Base-by-base conservation (phyloP, 768 basidiomycete genomes). In the Macrolepiota fuliginosa region DNA sequence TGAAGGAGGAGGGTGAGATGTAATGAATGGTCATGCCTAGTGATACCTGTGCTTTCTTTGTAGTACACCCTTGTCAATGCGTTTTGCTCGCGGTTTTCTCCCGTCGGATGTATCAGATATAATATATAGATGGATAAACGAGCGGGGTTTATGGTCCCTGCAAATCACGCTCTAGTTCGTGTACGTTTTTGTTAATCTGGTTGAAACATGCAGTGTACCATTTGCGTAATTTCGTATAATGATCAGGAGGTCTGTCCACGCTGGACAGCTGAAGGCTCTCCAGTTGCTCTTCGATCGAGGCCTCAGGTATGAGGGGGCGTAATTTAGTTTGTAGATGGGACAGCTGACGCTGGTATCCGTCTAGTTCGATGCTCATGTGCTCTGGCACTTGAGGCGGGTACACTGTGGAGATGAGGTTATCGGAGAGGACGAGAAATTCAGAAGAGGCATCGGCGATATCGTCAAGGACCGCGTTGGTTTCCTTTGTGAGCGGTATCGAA, bases 161-260 rank as follows among this genome's bases (percentile, higher is more conserved):
- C 36, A 42, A 61, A 37, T 45, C 57, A 60, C 13, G 49, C 55
- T 59, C 61, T 58, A 79, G 58, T 51, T 64, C 71, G 47, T 71
- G 62, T 58, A 70, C 72, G 24, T 77, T 71, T 65, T 81, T 83
- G 63, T 76, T 70, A 66, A 90, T 80, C 68, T 91, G 88, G 54
- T 78, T 75, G 65, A 90, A 83, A 69, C 89, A 91, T 11, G 79
- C 78, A 51, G 79, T 77, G 67, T 88, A 88, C 88, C 90, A 90
- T 67, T 79, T 84, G 58, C 71, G 72, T 17, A 75, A 70, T 29
- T 81, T 77, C 58, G 71, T 76, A 56, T 45, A 46, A 27, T 50
- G 36, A 37, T 66, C 70, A 55, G 72, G 22, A 12, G 12, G 36
- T 55, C 60, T 49, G 52, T 67, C 54, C 45, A 67, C 50, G 27